A percentile compares a stretch with the other conserved stretches of the same genome.
phyloP scores from a whole-genome alignment of 2,329 filamentous ascomycete genomes.

The Stagonosporopsis rhizophila region DNA sequence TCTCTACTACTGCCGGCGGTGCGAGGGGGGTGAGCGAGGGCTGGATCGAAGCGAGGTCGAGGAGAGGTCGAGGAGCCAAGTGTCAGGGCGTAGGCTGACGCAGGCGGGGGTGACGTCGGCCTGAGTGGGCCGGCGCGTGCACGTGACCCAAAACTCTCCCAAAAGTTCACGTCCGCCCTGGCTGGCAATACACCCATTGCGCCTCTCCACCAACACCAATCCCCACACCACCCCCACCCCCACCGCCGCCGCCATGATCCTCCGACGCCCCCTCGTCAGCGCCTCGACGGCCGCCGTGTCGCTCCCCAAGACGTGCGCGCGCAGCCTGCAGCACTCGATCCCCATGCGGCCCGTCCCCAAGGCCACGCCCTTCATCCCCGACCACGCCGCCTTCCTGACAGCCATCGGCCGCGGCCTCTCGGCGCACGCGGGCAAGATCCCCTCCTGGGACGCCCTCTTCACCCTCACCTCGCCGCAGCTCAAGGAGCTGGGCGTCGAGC shows the following conservation, averaged over 20 bases:
- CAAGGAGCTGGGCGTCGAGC: slow-evolving; percentile 82
- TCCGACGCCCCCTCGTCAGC: slow-evolving; percentile 44
- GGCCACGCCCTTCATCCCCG: slow-evolving; percentile 85
- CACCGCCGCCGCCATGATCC: slow-evolving; percentile 42
- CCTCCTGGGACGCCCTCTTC: slow-evolving; percentile 91
- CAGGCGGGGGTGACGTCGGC: not conserved
- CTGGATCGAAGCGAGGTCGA: not conserved
- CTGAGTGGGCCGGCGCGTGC: too few species aligned
- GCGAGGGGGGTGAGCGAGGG: not conserved
- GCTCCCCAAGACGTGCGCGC: slow-evolving; percentile 39
- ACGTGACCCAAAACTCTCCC: slow-evolving; percentile 15
- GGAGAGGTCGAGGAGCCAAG: too few species aligned
- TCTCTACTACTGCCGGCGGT: slow-evolving; percentile 77
- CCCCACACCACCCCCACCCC: not conserved
- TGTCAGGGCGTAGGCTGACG: not conserved
- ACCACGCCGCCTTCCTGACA: slow-evolving; percentile 83
- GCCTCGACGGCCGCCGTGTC: slow-evolving; percentile 34
- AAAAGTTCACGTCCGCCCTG: slow-evolving; percentile 39
- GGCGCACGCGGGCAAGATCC: slow-evolving; percentile 84
- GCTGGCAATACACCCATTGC: not conserved
- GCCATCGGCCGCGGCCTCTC: slow-evolving; percentile 88
- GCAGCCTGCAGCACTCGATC: slow-evolving; percentile 50
- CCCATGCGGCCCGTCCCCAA: slow-evolving; percentile 62
- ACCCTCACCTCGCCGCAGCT: slow-evolving; percentile 78
- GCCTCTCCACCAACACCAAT: not conserved